Conservation (phyloP, 106 monocot species). For the Iris macrosiphon region DNA sequence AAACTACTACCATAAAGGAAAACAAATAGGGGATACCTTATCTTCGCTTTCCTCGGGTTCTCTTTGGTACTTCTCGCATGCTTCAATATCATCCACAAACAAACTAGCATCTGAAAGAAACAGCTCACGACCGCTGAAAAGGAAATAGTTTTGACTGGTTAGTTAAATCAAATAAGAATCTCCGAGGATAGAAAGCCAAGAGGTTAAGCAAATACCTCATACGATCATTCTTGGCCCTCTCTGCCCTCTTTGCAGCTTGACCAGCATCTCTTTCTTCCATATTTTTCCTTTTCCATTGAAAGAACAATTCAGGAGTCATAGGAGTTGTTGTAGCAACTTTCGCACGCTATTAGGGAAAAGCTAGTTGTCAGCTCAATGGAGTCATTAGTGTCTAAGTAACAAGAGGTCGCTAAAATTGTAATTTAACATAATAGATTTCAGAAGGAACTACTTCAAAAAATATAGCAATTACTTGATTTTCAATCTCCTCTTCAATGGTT, state of each 20-base stretch:
- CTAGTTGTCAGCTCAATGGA: neutral
- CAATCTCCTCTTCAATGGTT: slow-evolving; percentile 93
- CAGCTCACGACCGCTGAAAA: slow-evolving; percentile 94
- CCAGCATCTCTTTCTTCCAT: slow-evolving; percentile 72
- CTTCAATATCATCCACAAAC: slow-evolving; percentile 84
- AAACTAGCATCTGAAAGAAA: slow-evolving; percentile 85
- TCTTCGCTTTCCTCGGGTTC: slow-evolving; percentile 42
- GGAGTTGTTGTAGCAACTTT: slow-evolving; percentile 55
- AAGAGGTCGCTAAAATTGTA: too few species aligned
- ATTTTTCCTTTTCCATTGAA: slow-evolving; percentile 84
- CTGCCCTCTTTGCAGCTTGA: slow-evolving; percentile 63
- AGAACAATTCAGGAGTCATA: slow-evolving; percentile 73
- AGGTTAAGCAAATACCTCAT: slow-evolving; percentile 58
- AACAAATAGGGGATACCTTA: too few species aligned
- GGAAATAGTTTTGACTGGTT: slow-evolving; percentile 1
- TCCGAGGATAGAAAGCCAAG: neutral
- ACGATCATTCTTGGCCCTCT: slow-evolving; percentile 96
- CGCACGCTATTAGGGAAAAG: slow-evolving; percentile 37
- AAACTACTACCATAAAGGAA: too few species aligned
- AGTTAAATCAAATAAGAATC: neutral
- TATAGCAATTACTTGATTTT: slow-evolving; percentile 48
- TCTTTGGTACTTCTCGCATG: slow-evolving; percentile 82
- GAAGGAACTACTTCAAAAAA: too few species aligned
- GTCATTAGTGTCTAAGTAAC: too few species aligned
- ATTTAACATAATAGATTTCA: too few species aligned